Conservation (phyloP, 257 asterid species). For the Nicotiana otophora region DNA sequence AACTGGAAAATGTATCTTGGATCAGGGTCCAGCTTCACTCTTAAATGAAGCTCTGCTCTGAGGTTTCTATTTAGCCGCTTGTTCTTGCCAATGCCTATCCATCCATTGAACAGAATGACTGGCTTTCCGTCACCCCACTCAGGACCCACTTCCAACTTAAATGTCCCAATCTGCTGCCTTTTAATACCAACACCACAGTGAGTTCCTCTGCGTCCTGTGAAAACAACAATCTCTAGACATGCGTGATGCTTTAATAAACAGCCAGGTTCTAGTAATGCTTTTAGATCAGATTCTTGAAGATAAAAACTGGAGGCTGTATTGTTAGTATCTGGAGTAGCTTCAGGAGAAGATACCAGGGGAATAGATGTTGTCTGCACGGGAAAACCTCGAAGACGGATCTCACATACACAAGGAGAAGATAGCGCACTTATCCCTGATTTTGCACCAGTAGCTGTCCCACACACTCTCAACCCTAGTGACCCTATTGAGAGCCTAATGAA, state of each 20-base stretch:
- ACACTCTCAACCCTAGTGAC: slow-evolving; percentile 68
- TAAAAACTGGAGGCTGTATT: slow-evolving; percentile 66
- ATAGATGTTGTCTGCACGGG: slow-evolving; percentile 72
- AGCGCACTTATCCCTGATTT: slow-evolving; percentile 46
- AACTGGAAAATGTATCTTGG: slow-evolving; percentile 90
- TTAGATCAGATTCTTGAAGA: slow-evolving; percentile 71
- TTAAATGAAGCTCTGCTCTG: slow-evolving; percentile 72
- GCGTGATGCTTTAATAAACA: slow-evolving; percentile 64
- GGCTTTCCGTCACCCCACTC: slow-evolving; percentile 86
- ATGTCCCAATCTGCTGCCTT: slow-evolving; percentile 71
- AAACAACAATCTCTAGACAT: slow-evolving; percentile 67
- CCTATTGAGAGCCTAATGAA: slow-evolving; percentile 81
- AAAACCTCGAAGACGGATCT: slow-evolving; percentile 89
- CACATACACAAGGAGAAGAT: slow-evolving; percentile 69
- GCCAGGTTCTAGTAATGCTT: slow-evolving; percentile 60
- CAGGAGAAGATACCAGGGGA: slow-evolving; percentile 71
- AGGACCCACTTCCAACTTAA: slow-evolving; percentile 71
- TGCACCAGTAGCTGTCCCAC: slow-evolving; percentile 34
- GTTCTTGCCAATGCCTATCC: slow-evolving; percentile 78
- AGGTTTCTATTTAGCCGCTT: slow-evolving; percentile 54
- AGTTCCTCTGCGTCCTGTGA: slow-evolving; percentile 56
- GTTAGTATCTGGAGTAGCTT: slow-evolving; percentile 46
- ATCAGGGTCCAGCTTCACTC: slow-evolving; percentile 84
- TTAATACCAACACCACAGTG: slow-evolving; percentile 73
- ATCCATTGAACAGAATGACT: slow-evolving; percentile 61